Percentiles rank a stretch among this genome's conserved stretches.
Conservation (phyloP, 1,284 basidiomycete genomes). For the Leccinum pachyderme region DNA sequence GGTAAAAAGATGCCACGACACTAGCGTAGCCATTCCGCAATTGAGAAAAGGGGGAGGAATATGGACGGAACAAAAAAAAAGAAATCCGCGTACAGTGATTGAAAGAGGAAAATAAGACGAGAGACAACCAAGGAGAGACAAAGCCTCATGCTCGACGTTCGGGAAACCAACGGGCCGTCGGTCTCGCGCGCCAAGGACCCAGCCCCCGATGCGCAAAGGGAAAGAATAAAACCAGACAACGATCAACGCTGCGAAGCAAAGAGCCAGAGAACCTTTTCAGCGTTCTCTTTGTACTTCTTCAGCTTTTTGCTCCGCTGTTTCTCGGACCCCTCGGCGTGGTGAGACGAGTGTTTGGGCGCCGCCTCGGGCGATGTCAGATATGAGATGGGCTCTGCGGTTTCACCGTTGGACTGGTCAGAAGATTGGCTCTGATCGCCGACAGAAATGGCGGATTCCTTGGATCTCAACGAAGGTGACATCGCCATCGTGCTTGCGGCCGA, state of each 20-base stretch:
- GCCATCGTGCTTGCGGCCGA: conserved; percentile 45
- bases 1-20: conserved; percentile 19
- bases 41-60: conserved; percentile 2
- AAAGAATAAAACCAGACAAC: not conserved
- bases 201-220: conserved; percentile 17
- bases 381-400: conserved; percentile 31
- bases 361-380: conserved; percentile 34
- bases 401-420: conserved; percentile 69
- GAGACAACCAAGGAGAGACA: conserved; percentile 8
- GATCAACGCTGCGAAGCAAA: conserved; percentile 57
- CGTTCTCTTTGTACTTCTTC: conserved; percentile 80
- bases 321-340: conserved; percentile 44
- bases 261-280: conserved; percentile 76
- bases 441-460: conserved; percentile 72
- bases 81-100: conserved; percentile 16
- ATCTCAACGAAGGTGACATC: conserved; percentile 67
- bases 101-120: conserved; percentile 16
- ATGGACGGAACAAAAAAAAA: conserved; percentile 9
- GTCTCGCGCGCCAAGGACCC: conserved; percentile 22
- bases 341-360: conserved; percentile 30
- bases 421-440: conserved; percentile 64
- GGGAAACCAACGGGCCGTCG: conserved; percentile 17
- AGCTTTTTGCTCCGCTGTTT: conserved; percentile 66
- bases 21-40: conserved; percentile 25
- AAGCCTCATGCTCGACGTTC: conserved; percentile 18